Percentiles rank a stretch among this genome's conserved stretches.
Evolutionary conservation across 192 early-diverging fungal species (phyloP).

Genomic region (Podochytrium sp.): DNA sequence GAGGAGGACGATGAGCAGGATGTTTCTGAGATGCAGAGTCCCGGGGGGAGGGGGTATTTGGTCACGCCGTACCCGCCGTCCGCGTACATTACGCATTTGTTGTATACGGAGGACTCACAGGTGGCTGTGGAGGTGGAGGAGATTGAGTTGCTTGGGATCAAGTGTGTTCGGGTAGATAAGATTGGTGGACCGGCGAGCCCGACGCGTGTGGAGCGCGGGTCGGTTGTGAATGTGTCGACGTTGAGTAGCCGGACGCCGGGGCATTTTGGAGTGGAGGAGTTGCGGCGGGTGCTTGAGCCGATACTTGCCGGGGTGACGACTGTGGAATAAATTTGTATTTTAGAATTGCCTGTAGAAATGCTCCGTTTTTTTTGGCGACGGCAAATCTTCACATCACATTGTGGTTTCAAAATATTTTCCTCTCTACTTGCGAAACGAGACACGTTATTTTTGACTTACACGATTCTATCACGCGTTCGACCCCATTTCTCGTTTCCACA

Average conservation of each 20-base stretch:
- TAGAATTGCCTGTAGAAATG: too few species aligned
- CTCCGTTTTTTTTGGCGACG: too few species aligned
- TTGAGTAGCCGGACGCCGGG: conserved; percentile 5
- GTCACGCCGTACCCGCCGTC: conserved; percentile 42
- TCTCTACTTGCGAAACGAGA: too few species aligned
- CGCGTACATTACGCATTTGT: conserved; percentile 52
- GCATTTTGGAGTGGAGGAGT: conserved; percentile 17
- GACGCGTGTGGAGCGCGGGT: conserved; percentile 11
- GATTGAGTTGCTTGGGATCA: conserved; percentile 46
- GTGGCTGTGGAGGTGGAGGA: conserved; percentile 37
- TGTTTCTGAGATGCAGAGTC: conserved; percentile 19
- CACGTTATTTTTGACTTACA: too few species aligned
- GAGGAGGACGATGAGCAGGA: conserved; percentile 12
- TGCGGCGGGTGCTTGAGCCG: background rate
- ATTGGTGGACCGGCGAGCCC: background rate
- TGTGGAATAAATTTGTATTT: too few species aligned
- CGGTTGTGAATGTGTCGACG: background rate
- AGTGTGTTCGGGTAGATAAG: conserved; percentile 37
- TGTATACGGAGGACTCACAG: conserved; percentile 47
- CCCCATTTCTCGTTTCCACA: too few species aligned
- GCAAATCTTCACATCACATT: too few species aligned
- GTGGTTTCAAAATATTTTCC: too few species aligned
- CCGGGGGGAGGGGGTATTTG: conserved; percentile 34
- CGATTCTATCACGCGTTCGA: too few species aligned
- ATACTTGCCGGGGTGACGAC: too few species aligned